Base-by-base conservation (phyloP, 2,329 filamentous ascomycete species). In the Diaporthe citriasiana region DNA sequence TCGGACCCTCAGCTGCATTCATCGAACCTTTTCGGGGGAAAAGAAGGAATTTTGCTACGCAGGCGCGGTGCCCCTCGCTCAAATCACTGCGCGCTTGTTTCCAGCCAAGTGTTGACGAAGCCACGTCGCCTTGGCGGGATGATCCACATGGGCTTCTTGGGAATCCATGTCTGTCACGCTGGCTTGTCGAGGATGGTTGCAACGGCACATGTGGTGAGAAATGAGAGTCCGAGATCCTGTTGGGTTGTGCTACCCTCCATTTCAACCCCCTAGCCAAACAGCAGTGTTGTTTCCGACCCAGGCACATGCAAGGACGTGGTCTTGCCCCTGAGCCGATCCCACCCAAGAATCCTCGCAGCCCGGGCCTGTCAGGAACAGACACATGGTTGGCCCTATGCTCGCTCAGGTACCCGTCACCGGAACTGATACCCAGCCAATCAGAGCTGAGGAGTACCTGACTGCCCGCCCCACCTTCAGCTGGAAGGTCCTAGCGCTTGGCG, bases 381-480 rank as follows among this genome's bases (percentile, higher is more conserved):
- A 84, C 82, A 84, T 84, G 82, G 81, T 68, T 75, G 71, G 56
- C 65, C 63, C 71, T 42, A 57, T 13, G 79, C 77, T 74, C 79
- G 82, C 82, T 81, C 83, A 85, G 84, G 84, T 82, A 85, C 84
- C 83, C 82, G 83, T 81, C 78, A 82, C 82, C 77, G 74, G 76
- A 77, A 78, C 60, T 72, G 76, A 70, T 42, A 70, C 53, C 74
- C 70, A 77, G 60, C 83, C 83, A 84, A 84, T 83, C 73, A 75
- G 60, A 66, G 60, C 27, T 60, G 65, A 57, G 50, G 72, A 69
- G 75, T 73, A 65, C 76, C 76, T 75, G 74, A 71, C 47, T 68
- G 30, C 47, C 47, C 15, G 51, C 63, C 42, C 42, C 72, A 71
- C 60, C 56, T 73, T 70, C 75, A 76, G 68, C 68, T 76, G 73